Evolutionary conservation across 768 basidiomycete genomes (phyloP).

Genomic region (Xerocomus spinulosus): DNA sequence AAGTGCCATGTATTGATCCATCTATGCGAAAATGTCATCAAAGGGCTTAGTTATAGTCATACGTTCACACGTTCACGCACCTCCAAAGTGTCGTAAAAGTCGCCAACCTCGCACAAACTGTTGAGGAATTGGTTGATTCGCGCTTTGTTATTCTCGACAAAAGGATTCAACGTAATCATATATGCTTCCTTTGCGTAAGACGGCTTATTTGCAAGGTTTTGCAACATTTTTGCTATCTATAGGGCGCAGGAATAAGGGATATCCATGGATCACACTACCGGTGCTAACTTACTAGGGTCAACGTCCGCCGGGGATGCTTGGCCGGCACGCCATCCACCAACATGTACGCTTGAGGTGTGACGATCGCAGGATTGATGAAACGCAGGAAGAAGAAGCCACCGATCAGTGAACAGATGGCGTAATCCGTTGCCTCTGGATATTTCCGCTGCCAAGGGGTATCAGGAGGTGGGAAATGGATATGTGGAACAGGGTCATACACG

Average conservation of each 20-base stretch:
- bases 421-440: conserved; percentile 98
- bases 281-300: conserved; percentile 68
- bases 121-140: conserved; percentile 98
- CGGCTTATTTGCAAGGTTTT: conserved; percentile 98
- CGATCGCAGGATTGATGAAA: conserved; percentile 99
- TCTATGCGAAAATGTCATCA: conserved; percentile 43
- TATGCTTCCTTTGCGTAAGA: conserved; percentile 97
- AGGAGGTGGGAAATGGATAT: conserved; percentile 2
- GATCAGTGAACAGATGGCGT: conserved; percentile 96
- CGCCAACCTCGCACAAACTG: conserved; percentile 94
- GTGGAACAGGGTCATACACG: conserved; percentile 50
- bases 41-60: not conserved
- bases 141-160: conserved; percentile 97
- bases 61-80: conserved; percentile 37
- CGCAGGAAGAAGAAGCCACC: conserved; percentile 99
- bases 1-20: conserved; percentile 99
- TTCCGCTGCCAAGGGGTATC: conserved; percentile 61
- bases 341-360: conserved; percentile 99
- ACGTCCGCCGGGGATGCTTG: conserved; percentile 92
- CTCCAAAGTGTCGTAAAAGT: conserved; percentile 99
- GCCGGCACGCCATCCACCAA: conserved; percentile 96
- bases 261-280: not conserved
- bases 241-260: conserved; percentile 3
- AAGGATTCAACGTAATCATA: conserved; percentile 98
- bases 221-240: conserved; percentile 99